Base-by-base conservation (phyloP, 2,329 filamentous ascomycete species). In the Magnaporthales sp. region DNA sequence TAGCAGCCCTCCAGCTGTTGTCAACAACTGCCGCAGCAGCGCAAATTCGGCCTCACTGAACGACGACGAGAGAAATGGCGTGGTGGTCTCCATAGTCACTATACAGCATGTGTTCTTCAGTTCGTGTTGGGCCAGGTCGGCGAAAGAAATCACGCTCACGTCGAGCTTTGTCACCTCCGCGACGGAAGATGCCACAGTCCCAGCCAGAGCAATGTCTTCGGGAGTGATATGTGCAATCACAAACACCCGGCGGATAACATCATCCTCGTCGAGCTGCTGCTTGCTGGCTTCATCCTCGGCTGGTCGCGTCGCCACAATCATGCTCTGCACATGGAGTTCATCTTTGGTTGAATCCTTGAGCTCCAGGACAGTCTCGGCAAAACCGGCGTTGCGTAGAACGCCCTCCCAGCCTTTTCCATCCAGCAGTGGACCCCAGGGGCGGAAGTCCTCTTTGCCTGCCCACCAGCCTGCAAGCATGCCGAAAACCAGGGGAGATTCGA, bases 1-100 rank as follows among this genome's bases (percentile, higher is more conserved):
- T 8, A 79, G 68, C 11, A 78, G 65, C 0, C 69, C 68, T 64
- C 69, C 68, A 68, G 68, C 71, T 8, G 67, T 72, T 11, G 72
- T 68, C 32, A 77, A 67, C 15, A 76, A 61, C 10, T 72, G 70
- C 10, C 71, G 71, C 61, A 76, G 68, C 22, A 66, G 68, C 7
- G 68, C 70, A 67, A 74, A 74, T 65, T 72, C 71, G 19, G 67
- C 64, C 5, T 71, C 68, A 9, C 69, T 71, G 29, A 72, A 69
- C 13, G 70, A 67, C 32, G 66, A 64, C 9, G 66, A 13, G 19
- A 74, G 68, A 31, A 70, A 63, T 6, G 72, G 68, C 2, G 63
- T 29, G 10, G 66, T 64, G 9, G 71, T 65, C 63, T 74, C 72
- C 22, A 71, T 62, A 4, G 73, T 66, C 58, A 69, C 71, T 22